Evolutionary conservation across 768 basidiomycete species (phyloP).

Genomic region (Pleurotus platypus): DNA sequence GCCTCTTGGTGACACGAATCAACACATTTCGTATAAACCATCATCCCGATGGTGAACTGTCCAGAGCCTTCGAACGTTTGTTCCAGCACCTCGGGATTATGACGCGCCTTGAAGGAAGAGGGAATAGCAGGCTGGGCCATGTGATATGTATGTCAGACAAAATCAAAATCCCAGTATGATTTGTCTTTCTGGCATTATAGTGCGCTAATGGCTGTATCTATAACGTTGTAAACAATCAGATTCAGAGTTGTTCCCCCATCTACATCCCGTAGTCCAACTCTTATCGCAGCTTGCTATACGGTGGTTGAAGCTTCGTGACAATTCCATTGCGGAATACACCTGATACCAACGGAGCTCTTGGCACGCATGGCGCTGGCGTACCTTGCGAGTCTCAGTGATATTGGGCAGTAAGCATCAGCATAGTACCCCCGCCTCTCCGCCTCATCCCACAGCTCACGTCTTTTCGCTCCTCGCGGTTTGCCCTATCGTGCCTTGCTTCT

Average conservation of each 20-base stretch:
- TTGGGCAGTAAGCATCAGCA: not conserved
- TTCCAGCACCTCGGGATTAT: not conserved
- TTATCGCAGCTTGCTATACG: too few relatives aligned
- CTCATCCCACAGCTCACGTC: not conserved
- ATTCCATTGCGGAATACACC: too few relatives aligned
- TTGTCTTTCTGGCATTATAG: not conserved
- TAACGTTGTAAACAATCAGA: not conserved
- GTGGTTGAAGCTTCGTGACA: too few relatives aligned
- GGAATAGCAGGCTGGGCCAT: not conserved
- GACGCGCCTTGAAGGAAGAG: too few relatives aligned
- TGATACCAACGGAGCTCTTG: too few relatives aligned
- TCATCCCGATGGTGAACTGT: not conserved
- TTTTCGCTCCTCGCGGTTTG: not conserved
- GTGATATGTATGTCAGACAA: not conserved
- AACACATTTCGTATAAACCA: too few relatives aligned
- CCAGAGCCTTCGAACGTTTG: constrained; percentile 1
- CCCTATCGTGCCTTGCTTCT: not conserved
- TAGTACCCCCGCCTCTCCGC: not conserved
- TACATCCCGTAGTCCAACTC: too few relatives aligned
- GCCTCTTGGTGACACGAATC: not conserved
- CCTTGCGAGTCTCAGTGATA: not conserved
- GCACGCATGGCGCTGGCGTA: too few relatives aligned
- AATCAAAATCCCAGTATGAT: not conserved
- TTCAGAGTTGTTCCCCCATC: too few relatives aligned
- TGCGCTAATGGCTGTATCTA: not conserved